Percentiles rank a stretch among this genome's conserved stretches.
Conservation (phyloP, 305 asterid species). For the Stenogyne calaminthoides region DNA sequence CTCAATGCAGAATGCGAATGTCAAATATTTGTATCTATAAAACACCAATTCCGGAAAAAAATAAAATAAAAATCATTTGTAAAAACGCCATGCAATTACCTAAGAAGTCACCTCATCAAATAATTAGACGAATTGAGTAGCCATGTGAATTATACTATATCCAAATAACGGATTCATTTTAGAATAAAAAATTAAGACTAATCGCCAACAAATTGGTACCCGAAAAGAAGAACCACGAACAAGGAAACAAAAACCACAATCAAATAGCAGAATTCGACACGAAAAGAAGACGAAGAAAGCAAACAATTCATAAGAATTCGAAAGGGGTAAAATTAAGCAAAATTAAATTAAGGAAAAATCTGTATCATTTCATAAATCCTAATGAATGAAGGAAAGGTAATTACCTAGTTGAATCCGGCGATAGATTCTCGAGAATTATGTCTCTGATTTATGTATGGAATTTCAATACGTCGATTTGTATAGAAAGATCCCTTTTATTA, state of each 20-base stretch:
- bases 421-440: constrained; percentile 32
- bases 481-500: constrained; percentile 8
- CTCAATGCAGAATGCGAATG: constrained; percentile 1
- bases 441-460: background rate
- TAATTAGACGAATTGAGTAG: constrained; percentile 18
- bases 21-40: constrained; percentile 18
- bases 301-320: constrained; percentile 13
- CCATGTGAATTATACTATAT: background rate
- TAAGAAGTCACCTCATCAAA: constrained; percentile 2
- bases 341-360: background rate
- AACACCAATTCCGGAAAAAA: constrained; percentile 10
- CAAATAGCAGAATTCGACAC: constrained; percentile 19
- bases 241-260: background rate
- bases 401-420: constrained; percentile 41
- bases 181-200: background rate
- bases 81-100: constrained; percentile 19
- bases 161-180: background rate
- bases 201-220: background rate
- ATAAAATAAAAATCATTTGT: constrained; percentile 22
- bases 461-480: constrained; percentile 5
- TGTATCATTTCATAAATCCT: background rate
- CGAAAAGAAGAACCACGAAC: background rate
- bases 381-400: constrained; percentile 14
- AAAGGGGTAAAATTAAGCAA: background rate
- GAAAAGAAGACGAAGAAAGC: constrained; percentile 20